A percentile compares a stretch with the other conserved stretches of the same genome.
Conservation (phyloP, 768 basidiomycete species). For the Crucibulum laeve region DNA sequence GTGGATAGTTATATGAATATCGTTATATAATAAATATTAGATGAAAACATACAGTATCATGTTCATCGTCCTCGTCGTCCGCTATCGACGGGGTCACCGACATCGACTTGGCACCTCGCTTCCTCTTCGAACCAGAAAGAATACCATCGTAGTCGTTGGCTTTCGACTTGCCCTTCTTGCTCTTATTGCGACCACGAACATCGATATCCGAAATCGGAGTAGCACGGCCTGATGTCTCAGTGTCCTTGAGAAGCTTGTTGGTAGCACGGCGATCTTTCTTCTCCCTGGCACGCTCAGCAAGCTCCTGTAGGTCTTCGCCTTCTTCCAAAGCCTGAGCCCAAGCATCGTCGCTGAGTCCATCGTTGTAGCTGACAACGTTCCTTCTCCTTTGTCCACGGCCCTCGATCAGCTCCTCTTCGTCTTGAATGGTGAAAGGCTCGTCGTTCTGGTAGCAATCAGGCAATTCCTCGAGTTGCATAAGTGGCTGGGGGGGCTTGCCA, state of each 20-base stretch:
- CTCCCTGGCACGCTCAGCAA: slow-evolving; percentile 60
- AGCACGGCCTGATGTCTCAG: slow-evolving; percentile 55
- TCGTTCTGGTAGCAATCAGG: slow-evolving; percentile 89
- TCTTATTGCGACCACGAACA: slow-evolving; percentile 56
- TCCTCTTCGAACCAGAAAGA: slow-evolving; percentile 62
- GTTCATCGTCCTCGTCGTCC: slow-evolving; percentile 77
- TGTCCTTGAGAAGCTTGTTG: slow-evolving; percentile 55
- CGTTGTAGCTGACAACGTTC: slow-evolving; percentile 87
- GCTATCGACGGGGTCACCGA: slow-evolving; percentile 76
- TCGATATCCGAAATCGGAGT: slow-evolving; percentile 64
- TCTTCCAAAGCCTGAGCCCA: slow-evolving; percentile 88
- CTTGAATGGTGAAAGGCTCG: slow-evolving; percentile 66
- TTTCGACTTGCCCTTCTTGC: slow-evolving; percentile 60
- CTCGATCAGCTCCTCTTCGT: slow-evolving; percentile 60
- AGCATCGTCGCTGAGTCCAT: slow-evolving; percentile 90
- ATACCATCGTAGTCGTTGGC: slow-evolving; percentile 44
- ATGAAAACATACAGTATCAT: slow-evolving; percentile 43
- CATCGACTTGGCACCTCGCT: slow-evolving; percentile 68
- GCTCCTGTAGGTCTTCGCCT: slow-evolving; percentile 74
- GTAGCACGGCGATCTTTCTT: slow-evolving; percentile 60
- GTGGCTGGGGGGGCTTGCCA: slow-evolving; percentile 69
- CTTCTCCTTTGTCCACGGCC: slow-evolving; percentile 85
- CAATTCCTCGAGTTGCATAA: slow-evolving; percentile 86
- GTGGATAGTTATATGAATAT: slow-evolving; percentile 6
- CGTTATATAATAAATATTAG: slow-evolving; percentile 1